Conservation (phyloP, 2,329 filamentous ascomycete genomes). For the Aotearoamyces nothofagi region DNA sequence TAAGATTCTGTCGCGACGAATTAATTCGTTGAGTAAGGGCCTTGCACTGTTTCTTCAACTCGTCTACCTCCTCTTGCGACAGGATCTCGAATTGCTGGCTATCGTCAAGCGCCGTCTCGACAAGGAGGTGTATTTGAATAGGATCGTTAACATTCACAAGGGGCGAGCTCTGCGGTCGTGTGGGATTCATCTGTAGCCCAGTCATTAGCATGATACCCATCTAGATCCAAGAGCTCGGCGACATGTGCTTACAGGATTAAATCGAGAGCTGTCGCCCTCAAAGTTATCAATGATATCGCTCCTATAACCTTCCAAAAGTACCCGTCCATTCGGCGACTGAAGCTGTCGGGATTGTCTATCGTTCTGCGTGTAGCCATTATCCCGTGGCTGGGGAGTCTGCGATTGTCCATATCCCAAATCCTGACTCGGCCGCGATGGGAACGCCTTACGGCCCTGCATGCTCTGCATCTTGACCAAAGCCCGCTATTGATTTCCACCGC, state of each 20-base stretch:
- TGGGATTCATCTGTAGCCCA: constrained; percentile 30
- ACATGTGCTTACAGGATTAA: constrained; percentile 34
- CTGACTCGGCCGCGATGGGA: not conserved
- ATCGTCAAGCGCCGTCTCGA: constrained; percentile 84
- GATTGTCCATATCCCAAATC: not conserved
- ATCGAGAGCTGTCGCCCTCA: constrained; percentile 35
- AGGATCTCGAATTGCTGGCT: constrained; percentile 75
- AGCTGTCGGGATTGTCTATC: too few species aligned
- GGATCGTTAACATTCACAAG: constrained; percentile 50
- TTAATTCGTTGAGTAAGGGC: constrained; percentile 64
- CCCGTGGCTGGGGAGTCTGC: not conserved
- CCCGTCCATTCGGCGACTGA: constrained; percentile 29
- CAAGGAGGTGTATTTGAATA: constrained; percentile 80
- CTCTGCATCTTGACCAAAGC: too few species aligned
- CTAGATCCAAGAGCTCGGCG: too few species aligned
- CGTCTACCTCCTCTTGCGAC: constrained; percentile 82
- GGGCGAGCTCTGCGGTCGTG: constrained; percentile 36
- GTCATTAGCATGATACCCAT: constrained; percentile 5
- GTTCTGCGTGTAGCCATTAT: too few species aligned
- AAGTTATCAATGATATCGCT: constrained; percentile 37
- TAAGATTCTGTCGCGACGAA: constrained; percentile 66
- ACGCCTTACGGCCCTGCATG: too few species aligned
- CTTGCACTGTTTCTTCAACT: constrained; percentile 74
- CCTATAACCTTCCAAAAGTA: constrained; percentile 43
- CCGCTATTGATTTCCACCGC: not conserved